These are phyloP conservation scores for Lanmaoa rubissima DNA, from an alignment of 768 basidiomycete genomes.

Conservation along the genomic window DNA sequence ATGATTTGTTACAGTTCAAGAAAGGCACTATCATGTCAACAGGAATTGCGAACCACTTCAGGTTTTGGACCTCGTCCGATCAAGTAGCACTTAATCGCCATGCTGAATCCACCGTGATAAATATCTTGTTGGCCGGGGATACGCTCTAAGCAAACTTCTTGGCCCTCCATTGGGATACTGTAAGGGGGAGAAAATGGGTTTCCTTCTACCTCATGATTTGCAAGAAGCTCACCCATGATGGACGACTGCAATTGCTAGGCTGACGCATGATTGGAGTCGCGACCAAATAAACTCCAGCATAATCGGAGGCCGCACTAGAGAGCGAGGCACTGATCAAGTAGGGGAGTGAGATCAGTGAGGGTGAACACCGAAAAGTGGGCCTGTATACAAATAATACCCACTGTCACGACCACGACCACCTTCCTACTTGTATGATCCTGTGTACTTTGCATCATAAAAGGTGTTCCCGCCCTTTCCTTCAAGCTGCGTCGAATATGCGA, in stretches of 20 bases:
- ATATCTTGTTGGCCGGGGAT: conserved; percentile 9
- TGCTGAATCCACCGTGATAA: conserved; percentile 11
- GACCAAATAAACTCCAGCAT: conserved; percentile 1
- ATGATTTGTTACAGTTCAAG: background rate
- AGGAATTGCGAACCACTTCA: conserved; percentile 9
- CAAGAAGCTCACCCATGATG: background rate
- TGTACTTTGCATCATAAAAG: background rate
- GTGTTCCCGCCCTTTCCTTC: background rate
- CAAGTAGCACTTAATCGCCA: conserved; percentile 1
- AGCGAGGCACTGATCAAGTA: background rate
- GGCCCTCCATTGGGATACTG: background rate
- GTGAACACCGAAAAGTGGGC: background rate
- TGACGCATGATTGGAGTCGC: background rate
- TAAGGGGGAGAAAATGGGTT: background rate
- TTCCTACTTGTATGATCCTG: background rate
- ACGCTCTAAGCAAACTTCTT: conserved; percentile 1
- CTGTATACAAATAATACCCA: background rate
- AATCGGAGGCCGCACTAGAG: background rate
- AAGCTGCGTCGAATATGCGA: background rate
- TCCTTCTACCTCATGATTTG: background rate
- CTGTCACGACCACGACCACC: no score
- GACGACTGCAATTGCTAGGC: background rate
- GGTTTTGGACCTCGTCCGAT: conserved; percentile 1
- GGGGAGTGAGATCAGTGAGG: background rate
- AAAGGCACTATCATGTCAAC: background rate